Base-by-base conservation (phyloP, 495 filamentous ascomycete species). In the Penicillium cinerascens region DNA sequence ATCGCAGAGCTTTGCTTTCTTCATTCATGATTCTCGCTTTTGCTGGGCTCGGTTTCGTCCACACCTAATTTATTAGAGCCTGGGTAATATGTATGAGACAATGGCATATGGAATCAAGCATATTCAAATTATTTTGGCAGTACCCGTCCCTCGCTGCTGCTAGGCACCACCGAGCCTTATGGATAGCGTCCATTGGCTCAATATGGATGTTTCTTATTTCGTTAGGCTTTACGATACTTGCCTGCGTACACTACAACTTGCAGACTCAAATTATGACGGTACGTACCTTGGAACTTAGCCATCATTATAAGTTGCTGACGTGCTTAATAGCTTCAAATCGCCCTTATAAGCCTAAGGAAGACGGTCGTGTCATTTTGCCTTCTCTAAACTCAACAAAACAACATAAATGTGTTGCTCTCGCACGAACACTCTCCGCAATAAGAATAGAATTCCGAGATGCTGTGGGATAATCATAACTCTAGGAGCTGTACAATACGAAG, bases 161-260 rank as follows among this genome's bases (percentile, higher is more conserved):
- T 27, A 27, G 25, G 25, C 47, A 50, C 37, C 47, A 42, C 41
- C 47, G 47, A 50, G 47, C 47, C 47, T 50, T 42, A 37, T 50
- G 47, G 38, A n/a, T 18, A 41, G 47, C 38, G n/a, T 50, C 37
- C 38, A 50, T 50, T 50, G 47, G 47, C 26, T 50, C 47, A 42
- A 42, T 50, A 25, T 37, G 38, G 23, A 22, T 50, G 20, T 25
- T 42, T 50, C 22, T 42, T 40, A 25, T 50, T 42, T 50, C 26
- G 26, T 50, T 50, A 50, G 47, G 47, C 47, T 50, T 50, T 37
- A 42, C 38, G 26, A 50, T 50, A 18, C 47, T 50, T 50, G 47
- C 47, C 47, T 50, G 47, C 27, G 26, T 50, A 50, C n/a, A 40
- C 41, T 26, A 35, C 47, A 50, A 42, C 47, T 37, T 50, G 38